Base-by-base conservation (phyloP, 108 stramenopile genomes). In the Cyclotella atomus region DNA sequence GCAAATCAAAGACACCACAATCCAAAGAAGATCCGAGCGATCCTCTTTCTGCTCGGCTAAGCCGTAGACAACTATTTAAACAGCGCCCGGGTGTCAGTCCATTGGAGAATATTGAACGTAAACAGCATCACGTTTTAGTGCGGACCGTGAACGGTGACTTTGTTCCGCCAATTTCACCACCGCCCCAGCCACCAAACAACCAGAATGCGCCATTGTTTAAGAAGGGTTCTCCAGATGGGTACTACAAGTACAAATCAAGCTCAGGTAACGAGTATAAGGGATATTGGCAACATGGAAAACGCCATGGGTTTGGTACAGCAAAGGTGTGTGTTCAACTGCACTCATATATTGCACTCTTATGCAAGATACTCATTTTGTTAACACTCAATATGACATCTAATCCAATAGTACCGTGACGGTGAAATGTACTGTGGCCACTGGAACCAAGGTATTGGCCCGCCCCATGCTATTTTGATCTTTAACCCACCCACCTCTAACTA, bases 351-450 rank as follows among this genome's bases (percentile, higher is more conserved):
- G n/a, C n/a, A n/a, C n/a, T n/a, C n/a, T n/a, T n/a, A n/a, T n/a
- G n/a, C n/a, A n/a, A n/a, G n/a, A n/a, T n/a, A n/a, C n/a, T n/a
- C n/a, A n/a, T n/a, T n/a, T n/a, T n/a, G n/a, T n/a, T n/a, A n/a
- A n/a, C n/a, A n/a, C n/a, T n/a, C n/a, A n/a, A n/a, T 41, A 7
- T 41, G 38, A 41, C 38, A 41, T 12, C 9, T n/a, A n/a, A n/a
- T 41, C 12, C 45, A 44, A 67, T 59, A 71, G 62, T 81, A 81
- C 28, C 68, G 55, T 32, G 63, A 81, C 29, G 80, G 80, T 20
- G 80, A 74, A 34, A 56, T 74, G 17, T 81, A 64, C 41, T 35
- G 50, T 70, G 80, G 80, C 36, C 59, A 70, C 21, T 81, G 80
- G 80, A 68, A 57, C 29, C 56, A 69, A 36, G 77, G 77, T 20